Evolutionary conservation across 768 basidiomycete species (phyloP).

Genomic region (Tricholomella constricta): DNA sequence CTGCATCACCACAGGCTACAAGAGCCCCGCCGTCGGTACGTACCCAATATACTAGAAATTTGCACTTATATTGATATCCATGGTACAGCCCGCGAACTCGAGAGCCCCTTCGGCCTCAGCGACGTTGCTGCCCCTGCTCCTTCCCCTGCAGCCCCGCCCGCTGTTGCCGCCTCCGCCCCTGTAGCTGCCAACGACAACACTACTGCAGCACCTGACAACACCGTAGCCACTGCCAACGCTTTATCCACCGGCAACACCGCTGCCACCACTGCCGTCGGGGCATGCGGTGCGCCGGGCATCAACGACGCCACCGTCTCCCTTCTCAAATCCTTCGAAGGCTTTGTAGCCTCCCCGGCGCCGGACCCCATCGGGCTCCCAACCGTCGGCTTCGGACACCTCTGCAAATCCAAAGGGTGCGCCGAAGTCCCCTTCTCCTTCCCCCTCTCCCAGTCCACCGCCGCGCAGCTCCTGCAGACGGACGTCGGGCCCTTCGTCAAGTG

Average conservation of each 20-base stretch:
- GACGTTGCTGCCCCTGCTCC: not conserved
- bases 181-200: not conserved
- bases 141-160: slow-evolving; percentile 11
- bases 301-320: slow-evolving; percentile 29
- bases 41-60: not conserved
- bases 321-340: slow-evolving; percentile 31
- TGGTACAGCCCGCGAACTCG: not conserved
- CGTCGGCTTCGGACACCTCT: slow-evolving; percentile 33
- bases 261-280: not conserved
- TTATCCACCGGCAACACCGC: not conserved
- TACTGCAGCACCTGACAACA: not conserved
- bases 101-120: slow-evolving; percentile 6
- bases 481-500: slow-evolving; percentile 23
- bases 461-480: slow-evolving; percentile 29
- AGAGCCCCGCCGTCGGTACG: slow-evolving; percentile 3
- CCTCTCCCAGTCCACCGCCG: slow-evolving; percentile 24
- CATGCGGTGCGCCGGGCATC: slow-evolving; percentile 12
- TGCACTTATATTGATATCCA: not conserved
- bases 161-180: slow-evolving; percentile 9
- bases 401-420: slow-evolving; percentile 23
- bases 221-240: not conserved
- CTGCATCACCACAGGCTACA: not conserved
- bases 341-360: slow-evolving; percentile 27
- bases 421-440: slow-evolving; percentile 27
- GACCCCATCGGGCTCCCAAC: slow-evolving; percentile 34